Percentiles rank a stretch among this genome's conserved stretches.
These are phyloP conservation scores for Erysimum cheiranthoides DNA, from an alignment of 345 rosid species.

Conservation along the genomic window DNA sequence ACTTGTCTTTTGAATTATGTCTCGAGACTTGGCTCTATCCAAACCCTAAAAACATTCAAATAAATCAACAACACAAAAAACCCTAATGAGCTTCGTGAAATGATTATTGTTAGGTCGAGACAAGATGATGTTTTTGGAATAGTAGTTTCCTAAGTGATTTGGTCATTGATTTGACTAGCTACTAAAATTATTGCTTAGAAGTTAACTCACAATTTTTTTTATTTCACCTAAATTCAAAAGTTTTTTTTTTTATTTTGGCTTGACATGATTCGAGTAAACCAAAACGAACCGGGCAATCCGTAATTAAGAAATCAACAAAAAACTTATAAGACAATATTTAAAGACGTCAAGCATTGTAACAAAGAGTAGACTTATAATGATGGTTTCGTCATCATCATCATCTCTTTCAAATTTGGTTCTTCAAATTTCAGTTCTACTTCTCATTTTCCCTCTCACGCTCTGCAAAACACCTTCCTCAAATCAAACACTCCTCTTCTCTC, in stretches of 20 bases:
- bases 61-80: constrained; percentile 25
- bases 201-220: constrained; percentile 1
- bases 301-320: constrained; percentile 1
- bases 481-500: constrained; percentile 55
- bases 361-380: constrained; percentile 33
- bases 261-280: constrained; percentile 19
- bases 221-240: constrained; percentile 24
- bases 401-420: constrained; percentile 35
- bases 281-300: constrained; percentile 20
- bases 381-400: constrained; percentile 40
- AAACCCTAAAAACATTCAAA: constrained; percentile 22
- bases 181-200: constrained; percentile 37
- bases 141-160: constrained; percentile 18
- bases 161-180: constrained; percentile 35
- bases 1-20: constrained; percentile 35
- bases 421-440: constrained; percentile 40
- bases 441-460: constrained; percentile 41
- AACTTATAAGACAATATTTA: constrained; percentile 27
- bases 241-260: neutral
- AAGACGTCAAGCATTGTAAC: constrained; percentile 39
- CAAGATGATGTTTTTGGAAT: constrained; percentile 8
- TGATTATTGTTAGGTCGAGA: constrained; percentile 18
- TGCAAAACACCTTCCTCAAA: constrained; percentile 39
- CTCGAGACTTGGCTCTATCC: constrained; percentile 32
- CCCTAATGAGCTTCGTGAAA: neutral